Evolutionary conservation across 805 yeast genomes (phyloP), one percentile per base, ranked within the genome.

Genomic region (Zygotorulaspora florentina): DNA sequence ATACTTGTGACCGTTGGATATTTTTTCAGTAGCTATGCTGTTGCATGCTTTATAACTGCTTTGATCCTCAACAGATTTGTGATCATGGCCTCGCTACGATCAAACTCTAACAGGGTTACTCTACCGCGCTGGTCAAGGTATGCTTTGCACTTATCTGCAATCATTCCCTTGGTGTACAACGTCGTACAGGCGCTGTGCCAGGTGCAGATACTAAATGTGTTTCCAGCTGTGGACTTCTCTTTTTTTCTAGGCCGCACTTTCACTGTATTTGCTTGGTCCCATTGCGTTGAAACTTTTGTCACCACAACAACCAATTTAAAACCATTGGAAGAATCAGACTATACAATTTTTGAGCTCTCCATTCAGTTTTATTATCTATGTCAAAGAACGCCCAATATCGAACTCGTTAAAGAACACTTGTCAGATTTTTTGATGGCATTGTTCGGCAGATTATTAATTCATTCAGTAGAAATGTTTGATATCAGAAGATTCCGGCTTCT

Each of bases 401-500:
- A 35, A 16, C 37, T 28, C 25, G 43, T 41, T 6, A 35, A 37
- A 11, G 53, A 45, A 23, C 50, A 48, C 35, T 39, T 46, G 2
- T 44, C 51, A 9, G 62, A 61, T 2, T 73, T 81, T n/a, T 48
- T 80, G 7, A 75, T 79, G 55, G 81, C 84, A 47, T 61, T 84
- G 1, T 44, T 73, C 0, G 80, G 79, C 47, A 89, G 86, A 54
- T 51, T 83, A 8, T 65, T 75, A 13, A 75, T 82, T 40, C 95
- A 88, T 50, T 2, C 80, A 1, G 76, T 87, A 29, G 87, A 83
- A 1, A 53, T 84, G 39, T 58, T 79, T 29, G 73, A 79, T 51
- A 54, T 66, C 28, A 76, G 79, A 52, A 67, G 70, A 46, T 82
- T 76, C 59, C 69, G 89, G 40, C 69, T 88, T 42, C 66, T 84